phyloP scores from a whole-genome alignment of 1,284 basidiomycete genomes.

The Mycena sp. region DNA sequence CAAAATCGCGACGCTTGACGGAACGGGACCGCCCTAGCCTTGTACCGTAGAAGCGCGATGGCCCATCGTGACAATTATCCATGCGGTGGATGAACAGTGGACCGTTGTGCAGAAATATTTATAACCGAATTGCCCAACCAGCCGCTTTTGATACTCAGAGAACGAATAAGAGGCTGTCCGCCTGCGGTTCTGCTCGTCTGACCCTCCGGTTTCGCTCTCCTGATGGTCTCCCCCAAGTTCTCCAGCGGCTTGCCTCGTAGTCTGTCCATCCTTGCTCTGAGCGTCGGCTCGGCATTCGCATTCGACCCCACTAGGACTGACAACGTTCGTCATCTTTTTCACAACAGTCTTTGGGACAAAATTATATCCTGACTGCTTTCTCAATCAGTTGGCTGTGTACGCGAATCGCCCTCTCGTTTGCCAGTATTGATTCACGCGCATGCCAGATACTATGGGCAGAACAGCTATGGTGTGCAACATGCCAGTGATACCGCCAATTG shows the following conservation, averaged over 20 bases:
- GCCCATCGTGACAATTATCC: slow-evolving; percentile 20
- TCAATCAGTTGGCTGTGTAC: slow-evolving; percentile 26
- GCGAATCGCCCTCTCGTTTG: background rate
- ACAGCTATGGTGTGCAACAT: slow-evolving; percentile 66
- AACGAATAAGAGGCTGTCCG: slow-evolving; percentile 5
- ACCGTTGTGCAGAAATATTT: background rate
- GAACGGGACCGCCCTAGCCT: background rate
- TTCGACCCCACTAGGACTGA: slow-evolving; percentile 26
- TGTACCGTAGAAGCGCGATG: slow-evolving; percentile 6
- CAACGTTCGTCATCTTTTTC: slow-evolving; percentile 19
- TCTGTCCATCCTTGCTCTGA: slow-evolving; percentile 23
- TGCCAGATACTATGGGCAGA: slow-evolving; percentile 44
- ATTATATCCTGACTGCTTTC: background rate
- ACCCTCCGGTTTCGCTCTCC: background rate
- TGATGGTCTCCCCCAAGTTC: slow-evolving; percentile 23
- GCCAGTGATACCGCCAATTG: slow-evolving; percentile 50
- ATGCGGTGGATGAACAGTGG: slow-evolving; percentile 12
- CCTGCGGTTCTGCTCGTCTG: background rate
- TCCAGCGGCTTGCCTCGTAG: too few relatives aligned
- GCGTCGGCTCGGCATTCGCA: slow-evolving; percentile 16
- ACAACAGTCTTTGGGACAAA: background rate
- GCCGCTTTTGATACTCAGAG: slow-evolving; percentile 16
- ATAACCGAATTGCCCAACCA: background rate
- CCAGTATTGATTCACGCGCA: background rate
- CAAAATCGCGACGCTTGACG: background rate